Percentiles rank a stretch among this genome's conserved stretches.
Evolutionary conservation across 805 yeast species (phyloP).

Genomic region (Metschnikowia borealis): DNA sequence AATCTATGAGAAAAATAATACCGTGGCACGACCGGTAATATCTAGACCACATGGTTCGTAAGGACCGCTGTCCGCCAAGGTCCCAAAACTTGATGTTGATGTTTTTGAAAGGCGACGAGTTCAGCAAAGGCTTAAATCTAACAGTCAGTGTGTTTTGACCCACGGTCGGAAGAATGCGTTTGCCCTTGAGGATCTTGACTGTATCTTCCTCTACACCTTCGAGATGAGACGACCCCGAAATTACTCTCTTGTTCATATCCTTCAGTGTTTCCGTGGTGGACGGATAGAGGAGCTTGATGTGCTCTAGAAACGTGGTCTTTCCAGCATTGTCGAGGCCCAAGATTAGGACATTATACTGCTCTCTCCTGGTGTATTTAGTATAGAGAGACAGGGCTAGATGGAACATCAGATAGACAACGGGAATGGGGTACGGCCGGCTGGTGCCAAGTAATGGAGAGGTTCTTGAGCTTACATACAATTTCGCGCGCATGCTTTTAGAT

Average conservation of each 20-base stretch:
- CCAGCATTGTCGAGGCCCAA: constrained; percentile 96
- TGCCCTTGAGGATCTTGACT: constrained; percentile 33
- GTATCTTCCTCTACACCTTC: constrained; percentile 19
- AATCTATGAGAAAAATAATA: constrained; percentile 86
- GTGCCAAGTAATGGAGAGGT: background rate
- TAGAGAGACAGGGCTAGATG: constrained; percentile 43
- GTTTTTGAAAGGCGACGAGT: constrained; percentile 34
- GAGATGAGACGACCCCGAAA: constrained; percentile 10
- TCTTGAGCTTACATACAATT: background rate
- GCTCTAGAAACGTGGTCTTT: constrained; percentile 57
- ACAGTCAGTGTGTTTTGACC: constrained; percentile 75
- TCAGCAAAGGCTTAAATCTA: constrained; percentile 25
- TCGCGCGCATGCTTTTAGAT: background rate
- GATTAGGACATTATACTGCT: constrained; percentile 53
- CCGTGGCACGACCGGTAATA: constrained; percentile 88
- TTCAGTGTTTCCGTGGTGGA: constrained; percentile 21
- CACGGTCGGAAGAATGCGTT: constrained; percentile 82
- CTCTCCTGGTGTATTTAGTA: constrained; percentile 43
- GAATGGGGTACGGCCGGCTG: background rate
- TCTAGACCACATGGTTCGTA: constrained; percentile 81
- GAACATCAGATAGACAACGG: constrained; percentile 26
- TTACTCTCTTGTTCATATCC: constrained; percentile 13
- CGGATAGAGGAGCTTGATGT: constrained; percentile 36
- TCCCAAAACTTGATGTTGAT: constrained; percentile 85
- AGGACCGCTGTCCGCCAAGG: constrained; percentile 89